phyloP scores from a whole-genome alignment of 495 filamentous ascomycete species.

The Tuber microsphaerosporum region DNA sequence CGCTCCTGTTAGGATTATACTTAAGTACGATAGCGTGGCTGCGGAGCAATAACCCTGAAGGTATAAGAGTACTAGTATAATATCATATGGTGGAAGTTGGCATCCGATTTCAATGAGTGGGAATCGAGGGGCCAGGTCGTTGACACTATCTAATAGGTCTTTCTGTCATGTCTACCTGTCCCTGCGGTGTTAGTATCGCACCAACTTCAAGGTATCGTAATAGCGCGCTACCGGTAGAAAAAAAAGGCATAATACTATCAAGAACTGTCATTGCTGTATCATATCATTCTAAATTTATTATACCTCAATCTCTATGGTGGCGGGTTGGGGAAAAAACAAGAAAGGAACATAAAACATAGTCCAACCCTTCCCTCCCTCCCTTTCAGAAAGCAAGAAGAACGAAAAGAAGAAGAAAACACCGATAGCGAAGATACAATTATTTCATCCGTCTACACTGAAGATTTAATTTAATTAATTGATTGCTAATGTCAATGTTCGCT shows the following conservation, averaged over 20 bases:
- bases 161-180: not conserved
- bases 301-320: too few species aligned
- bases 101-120: too few species aligned
- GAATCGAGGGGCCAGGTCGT: not conserved
- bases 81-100: too few species aligned
- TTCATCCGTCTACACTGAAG: not conserved
- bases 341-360: too few species aligned
- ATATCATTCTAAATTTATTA: not conserved
- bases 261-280: not conserved
- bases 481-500: constrained; percentile 42
- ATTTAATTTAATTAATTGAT: not conserved
- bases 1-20: too few species aligned
- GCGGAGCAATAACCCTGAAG: too few species aligned
- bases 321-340: too few species aligned
- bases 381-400: not conserved
- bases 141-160: not conserved
- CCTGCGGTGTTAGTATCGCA: not conserved
- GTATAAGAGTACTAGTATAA: too few species aligned
- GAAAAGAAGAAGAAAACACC: not conserved
- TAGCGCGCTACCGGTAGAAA: not conserved
- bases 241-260: not conserved
- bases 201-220: not conserved
- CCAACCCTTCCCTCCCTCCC: too few species aligned
- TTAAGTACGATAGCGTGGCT: too few species aligned
- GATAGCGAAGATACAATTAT: not conserved